Conservation (phyloP, 345 rosid genomes). For the Theobroma cacao region DNA sequence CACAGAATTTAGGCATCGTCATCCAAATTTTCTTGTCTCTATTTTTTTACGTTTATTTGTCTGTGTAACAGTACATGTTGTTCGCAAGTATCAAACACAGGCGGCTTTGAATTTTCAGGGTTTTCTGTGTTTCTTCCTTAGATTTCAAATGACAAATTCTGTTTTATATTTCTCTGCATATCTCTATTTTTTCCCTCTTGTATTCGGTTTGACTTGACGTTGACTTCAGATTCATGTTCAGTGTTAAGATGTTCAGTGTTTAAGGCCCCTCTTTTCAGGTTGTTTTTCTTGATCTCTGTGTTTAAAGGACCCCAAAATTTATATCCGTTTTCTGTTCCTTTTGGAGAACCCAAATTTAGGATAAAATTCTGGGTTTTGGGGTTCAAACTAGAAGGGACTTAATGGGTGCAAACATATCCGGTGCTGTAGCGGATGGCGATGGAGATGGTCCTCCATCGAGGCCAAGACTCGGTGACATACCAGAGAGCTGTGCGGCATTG, state of each 20-base stretch:
- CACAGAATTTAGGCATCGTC: not conserved
- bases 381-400: too few relatives aligned
- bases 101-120: not conserved
- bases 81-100: not conserved
- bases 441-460: slow-evolving; percentile 23
- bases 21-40: not conserved
- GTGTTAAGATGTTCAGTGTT: too few relatives aligned
- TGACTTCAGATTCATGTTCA: not conserved
- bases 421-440: not conserved
- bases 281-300: not conserved
- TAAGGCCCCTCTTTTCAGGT: not conserved
- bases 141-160: slow-evolving; percentile 3
- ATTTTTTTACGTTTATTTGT: not conserved
- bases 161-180: not conserved
- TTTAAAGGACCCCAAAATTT: not conserved
- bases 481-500: slow-evolving; percentile 62
- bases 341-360: not conserved
- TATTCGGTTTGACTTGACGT: slow-evolving; percentile 2
- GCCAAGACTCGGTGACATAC: slow-evolving; percentile 49
- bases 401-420: slow-evolving; percentile 13
- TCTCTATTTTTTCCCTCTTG: not conserved
- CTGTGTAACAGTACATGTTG: not conserved
- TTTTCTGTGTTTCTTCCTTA: not conserved
- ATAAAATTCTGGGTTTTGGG: not conserved
- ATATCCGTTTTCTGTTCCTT: not conserved